phyloP scores from a whole-genome alignment of 495 filamentous ascomycete genomes.

The Hyaloscypha finlandica region DNA sequence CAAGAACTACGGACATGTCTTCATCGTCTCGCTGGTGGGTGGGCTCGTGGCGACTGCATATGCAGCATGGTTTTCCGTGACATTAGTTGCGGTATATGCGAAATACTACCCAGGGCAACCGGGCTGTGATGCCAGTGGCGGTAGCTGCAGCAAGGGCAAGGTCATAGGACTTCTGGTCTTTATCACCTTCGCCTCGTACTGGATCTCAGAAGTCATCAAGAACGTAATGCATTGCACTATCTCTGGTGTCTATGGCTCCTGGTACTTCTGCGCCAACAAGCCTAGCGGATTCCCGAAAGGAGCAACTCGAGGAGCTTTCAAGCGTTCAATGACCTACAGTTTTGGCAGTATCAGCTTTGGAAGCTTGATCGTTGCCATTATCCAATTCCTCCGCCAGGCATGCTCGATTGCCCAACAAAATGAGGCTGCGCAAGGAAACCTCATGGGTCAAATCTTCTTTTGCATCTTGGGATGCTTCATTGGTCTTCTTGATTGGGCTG shows the following conservation, averaged over 20 bases:
- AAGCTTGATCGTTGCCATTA: constrained; percentile 81
- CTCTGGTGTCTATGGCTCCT: constrained; percentile 85
- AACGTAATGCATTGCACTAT: constrained; percentile 89
- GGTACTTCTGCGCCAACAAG: constrained; percentile 80
- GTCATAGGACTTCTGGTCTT: constrained; percentile 85
- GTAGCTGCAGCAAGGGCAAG: constrained; percentile 71
- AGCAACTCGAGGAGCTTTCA: constrained; percentile 76
- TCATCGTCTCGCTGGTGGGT: constrained; percentile 78
- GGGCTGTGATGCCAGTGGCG: constrained; percentile 60
- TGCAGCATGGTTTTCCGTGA: constrained; percentile 63
- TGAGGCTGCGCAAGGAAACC: constrained; percentile 66
- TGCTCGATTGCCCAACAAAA: constrained; percentile 71
- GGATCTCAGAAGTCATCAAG: constrained; percentile 90
- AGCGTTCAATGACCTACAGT: constrained; percentile 79
- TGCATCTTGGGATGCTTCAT: constrained; percentile 78
- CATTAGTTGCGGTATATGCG: constrained; percentile 69
- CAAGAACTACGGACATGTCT: constrained; percentile 80
- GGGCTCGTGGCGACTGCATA: constrained; percentile 74
- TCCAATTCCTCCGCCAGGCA: constrained; percentile 78
- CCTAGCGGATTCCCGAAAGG: constrained; percentile 64
- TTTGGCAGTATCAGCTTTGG: constrained; percentile 90
- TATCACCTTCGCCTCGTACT: constrained; percentile 87
- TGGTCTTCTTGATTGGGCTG: constrained; percentile 77
- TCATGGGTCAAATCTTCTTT: constrained; percentile 64
- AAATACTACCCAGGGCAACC: constrained; percentile 73